These are phyloP conservation scores for Trichothecium roseum DNA, from an alignment of 2,329 filamentous ascomycete species.

Conservation along the genomic window DNA sequence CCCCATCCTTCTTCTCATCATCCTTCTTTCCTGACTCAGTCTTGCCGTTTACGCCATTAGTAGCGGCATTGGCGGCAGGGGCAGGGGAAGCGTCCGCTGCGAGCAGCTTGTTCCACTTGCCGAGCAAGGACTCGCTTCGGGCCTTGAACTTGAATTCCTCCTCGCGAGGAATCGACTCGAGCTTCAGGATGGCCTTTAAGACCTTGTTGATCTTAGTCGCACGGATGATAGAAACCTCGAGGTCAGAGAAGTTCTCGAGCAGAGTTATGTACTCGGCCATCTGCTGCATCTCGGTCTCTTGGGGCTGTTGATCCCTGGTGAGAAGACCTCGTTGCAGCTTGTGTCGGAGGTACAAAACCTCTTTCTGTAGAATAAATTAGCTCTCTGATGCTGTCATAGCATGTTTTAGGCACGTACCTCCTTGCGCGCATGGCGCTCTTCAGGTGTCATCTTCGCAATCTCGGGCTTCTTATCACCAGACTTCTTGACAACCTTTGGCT, in stretches of 20 bases:
- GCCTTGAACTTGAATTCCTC: slow-evolving; percentile 84
- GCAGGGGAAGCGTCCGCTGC: slow-evolving; percentile 41
- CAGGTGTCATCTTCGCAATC: slow-evolving; percentile 46
- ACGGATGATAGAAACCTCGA: slow-evolving; percentile 83
- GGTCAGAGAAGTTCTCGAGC: slow-evolving; percentile 66
- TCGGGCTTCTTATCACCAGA: slow-evolving; percentile 48
- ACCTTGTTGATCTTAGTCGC: slow-evolving; percentile 98
- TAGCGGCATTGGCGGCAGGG: slow-evolving; percentile 21
- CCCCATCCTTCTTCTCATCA: slow-evolving; percentile 29
- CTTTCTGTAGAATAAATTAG: slow-evolving; percentile 42
- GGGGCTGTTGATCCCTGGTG: slow-evolving; percentile 72
- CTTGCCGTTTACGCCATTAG: slow-evolving; percentile 33
- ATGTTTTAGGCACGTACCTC: slow-evolving; percentile 31
- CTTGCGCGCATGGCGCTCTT: slow-evolving; percentile 49
- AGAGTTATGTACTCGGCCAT: slow-evolving; percentile 73
- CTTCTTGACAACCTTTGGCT: slow-evolving; percentile 44
- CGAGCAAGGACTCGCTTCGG: slow-evolving; percentile 68
- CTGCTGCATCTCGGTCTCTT: slow-evolving; percentile 69
- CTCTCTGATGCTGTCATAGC: not conserved
- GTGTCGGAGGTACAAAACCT: slow-evolving; percentile 88
- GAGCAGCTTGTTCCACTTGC: slow-evolving; percentile 83
- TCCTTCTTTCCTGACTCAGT: slow-evolving; percentile 26
- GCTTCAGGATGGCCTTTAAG: slow-evolving; percentile 84
- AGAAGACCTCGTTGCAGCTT: slow-evolving; percentile 92
- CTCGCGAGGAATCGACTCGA: slow-evolving; percentile 76